These are phyloP conservation scores for Nakazawaea wyomingensis DNA, from an alignment of 805 yeast species.

Conservation along the genomic window DNA sequence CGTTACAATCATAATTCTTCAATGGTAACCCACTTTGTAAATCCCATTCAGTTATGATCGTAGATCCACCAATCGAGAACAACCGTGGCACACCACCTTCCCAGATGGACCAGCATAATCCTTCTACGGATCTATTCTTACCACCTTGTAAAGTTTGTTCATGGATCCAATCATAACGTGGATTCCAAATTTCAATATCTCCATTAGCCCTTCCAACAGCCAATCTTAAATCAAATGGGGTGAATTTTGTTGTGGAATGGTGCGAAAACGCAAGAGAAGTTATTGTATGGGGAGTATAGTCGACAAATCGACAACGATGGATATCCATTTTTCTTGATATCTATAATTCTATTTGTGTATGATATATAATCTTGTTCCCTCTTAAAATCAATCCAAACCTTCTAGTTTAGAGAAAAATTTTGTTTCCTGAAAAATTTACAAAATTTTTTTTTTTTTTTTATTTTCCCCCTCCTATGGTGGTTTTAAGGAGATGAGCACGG, in stretches of 20 bases:
- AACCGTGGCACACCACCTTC: conserved; percentile 54
- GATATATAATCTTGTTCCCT: too few species aligned
- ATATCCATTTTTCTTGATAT: conserved; percentile 47
- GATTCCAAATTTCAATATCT: conserved; percentile 94
- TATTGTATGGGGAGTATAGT: conserved; percentile 77
- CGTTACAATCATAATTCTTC: conserved; percentile 79
- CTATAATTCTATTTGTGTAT: too few species aligned
- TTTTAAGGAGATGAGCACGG: too few species aligned
- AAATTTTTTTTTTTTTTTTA: too few species aligned
- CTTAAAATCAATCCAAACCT: too few species aligned
- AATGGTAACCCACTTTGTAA: conserved; percentile 65
- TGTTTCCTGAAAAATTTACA: too few species aligned
- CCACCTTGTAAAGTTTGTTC: conserved; percentile 76
- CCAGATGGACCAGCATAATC: conserved; percentile 68
- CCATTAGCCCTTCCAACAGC: conserved; percentile 95
- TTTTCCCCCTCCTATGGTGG: too few species aligned
- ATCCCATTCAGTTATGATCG: conserved; percentile 90
- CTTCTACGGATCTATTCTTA: conserved; percentile 81
- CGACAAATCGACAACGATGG: conserved; percentile 90
- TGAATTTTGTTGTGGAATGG: conserved; percentile 38
- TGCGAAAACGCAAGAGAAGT: conserved; percentile 79
- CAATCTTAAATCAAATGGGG: conserved; percentile 58
- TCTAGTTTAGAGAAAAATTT: too few species aligned
- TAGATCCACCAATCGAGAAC: conserved; percentile 92
- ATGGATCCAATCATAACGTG: conserved; percentile 74